Conservation (phyloP, 2,329 filamentous ascomycete genomes). For the Botrytis pseudocinerea region DNA sequence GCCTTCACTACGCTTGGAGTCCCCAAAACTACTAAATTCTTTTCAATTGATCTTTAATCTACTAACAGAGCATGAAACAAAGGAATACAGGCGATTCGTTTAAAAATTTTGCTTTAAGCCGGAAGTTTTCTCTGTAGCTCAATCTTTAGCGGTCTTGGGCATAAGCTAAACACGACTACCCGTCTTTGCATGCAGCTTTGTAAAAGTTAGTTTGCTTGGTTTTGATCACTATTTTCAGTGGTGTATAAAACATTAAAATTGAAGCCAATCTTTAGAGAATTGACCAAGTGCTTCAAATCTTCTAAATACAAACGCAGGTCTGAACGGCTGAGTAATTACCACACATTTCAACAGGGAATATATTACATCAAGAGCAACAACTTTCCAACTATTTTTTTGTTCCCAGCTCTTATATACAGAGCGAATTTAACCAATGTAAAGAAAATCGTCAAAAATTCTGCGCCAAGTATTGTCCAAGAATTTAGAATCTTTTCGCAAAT, state of each 20-base stretch:
- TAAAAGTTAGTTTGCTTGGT: not conserved
- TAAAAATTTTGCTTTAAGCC: accelerated
- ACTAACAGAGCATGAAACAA: not conserved
- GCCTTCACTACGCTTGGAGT: not conserved
- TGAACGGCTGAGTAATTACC: not conserved
- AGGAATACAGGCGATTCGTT: not conserved
- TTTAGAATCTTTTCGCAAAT: not conserved
- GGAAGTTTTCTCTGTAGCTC: not conserved
- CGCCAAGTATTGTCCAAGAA: not conserved
- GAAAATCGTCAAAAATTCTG: not conserved
- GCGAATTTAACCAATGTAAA: not conserved
- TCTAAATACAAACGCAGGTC: not conserved
- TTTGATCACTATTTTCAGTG: not conserved
- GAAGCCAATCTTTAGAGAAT: not conserved
- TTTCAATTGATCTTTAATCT: not conserved
- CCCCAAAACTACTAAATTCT: not conserved
- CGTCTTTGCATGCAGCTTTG: not conserved
- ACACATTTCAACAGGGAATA: not conserved
- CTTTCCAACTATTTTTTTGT: too few species aligned
- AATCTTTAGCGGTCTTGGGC: not conserved
- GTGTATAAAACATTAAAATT: not conserved
- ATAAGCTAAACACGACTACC: not conserved
- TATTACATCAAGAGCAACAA: not conserved
- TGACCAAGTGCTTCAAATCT: not conserved
- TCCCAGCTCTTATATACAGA: not conserved